Evolutionary conservation across 2,329 filamentous ascomycete species (phyloP).

Genomic region (Aspergillus awamori): DNA sequence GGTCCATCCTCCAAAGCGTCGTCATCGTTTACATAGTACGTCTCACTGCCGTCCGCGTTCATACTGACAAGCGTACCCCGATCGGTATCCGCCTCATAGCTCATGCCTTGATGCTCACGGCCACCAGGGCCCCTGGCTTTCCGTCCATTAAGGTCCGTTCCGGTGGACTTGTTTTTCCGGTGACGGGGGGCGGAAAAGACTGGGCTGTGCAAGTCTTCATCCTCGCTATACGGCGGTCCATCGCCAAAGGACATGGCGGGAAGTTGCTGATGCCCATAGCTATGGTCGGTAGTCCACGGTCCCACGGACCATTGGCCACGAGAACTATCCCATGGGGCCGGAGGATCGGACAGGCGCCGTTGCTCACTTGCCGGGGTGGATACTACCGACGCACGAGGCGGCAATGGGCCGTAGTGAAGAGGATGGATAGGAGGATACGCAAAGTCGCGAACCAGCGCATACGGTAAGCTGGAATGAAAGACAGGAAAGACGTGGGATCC

Average conservation of each 20-base stretch:
- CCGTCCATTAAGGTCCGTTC: slow-evolving; percentile 42
- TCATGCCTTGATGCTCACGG: slow-evolving; percentile 37
- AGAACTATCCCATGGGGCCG: slow-evolving; percentile 72
- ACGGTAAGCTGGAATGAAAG: slow-evolving; percentile 82
- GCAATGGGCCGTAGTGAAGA: slow-evolving; percentile 90
- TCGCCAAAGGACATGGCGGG: slow-evolving; percentile 83
- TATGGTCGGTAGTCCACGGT: slow-evolving; percentile 51
- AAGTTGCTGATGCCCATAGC: slow-evolving; percentile 68
- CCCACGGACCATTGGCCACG: slow-evolving; percentile 59
- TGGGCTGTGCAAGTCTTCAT: slow-evolving; percentile 91
- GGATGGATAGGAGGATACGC: slow-evolving; percentile 83
- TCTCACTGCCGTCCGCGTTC: slow-evolving; percentile 71
- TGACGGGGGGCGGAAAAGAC: slow-evolving; percentile 81
- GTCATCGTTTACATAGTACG: slow-evolving; percentile 74
- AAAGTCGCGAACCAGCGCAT: slow-evolving; percentile 93
- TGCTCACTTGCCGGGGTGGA: slow-evolving; percentile 84
- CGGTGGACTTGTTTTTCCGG: slow-evolving; percentile 77
- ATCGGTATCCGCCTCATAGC: slow-evolving; percentile 55
- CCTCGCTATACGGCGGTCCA: slow-evolving; percentile 91
- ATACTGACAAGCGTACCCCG: slow-evolving; percentile 69
- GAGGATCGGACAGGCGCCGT: slow-evolving; percentile 77
- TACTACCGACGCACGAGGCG: slow-evolving; percentile 69
- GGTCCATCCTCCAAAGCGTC: slow-evolving; percentile 64
- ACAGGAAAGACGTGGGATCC: slow-evolving; percentile 79
- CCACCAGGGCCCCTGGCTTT: slow-evolving; percentile 53